Evolutionary conservation across 345 rosid species (phyloP).

Genomic region (Geranium rotundifolium): DNA sequence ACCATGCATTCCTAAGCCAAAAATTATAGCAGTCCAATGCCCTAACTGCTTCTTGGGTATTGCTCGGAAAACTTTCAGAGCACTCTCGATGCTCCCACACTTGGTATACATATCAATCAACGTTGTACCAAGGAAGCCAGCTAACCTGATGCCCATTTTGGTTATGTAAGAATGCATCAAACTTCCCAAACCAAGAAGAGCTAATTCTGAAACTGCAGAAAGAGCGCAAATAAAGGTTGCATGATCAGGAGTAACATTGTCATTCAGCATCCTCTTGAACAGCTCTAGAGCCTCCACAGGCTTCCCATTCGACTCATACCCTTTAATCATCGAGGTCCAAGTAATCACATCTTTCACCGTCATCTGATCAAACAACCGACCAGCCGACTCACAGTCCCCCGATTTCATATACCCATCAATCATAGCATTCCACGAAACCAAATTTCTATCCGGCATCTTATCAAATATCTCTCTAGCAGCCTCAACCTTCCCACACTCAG

Average conservation of each 20-base stretch:
- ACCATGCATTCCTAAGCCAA: slow-evolving; percentile 61
- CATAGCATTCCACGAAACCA: slow-evolving; percentile 37
- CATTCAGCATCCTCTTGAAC: slow-evolving; percentile 21
- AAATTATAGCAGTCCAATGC: slow-evolving; percentile 64
- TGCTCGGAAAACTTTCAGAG: slow-evolving; percentile 27
- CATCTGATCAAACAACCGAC: slow-evolving; percentile 24
- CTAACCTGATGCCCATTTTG: slow-evolving; percentile 28
- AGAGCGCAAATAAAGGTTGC: slow-evolving; percentile 42
- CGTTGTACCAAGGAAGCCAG: slow-evolving; percentile 42
- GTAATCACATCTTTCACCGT: slow-evolving; percentile 23
- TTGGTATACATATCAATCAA: slow-evolving; percentile 61
- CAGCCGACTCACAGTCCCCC: slow-evolving; percentile 20
- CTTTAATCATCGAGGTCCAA: slow-evolving; percentile 44
- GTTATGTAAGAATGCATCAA: slow-evolving; percentile 50
- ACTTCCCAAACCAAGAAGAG: slow-evolving; percentile 35
- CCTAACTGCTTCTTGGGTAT: slow-evolving; percentile 37
- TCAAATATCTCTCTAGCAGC: slow-evolving; percentile 35
- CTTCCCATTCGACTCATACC: slow-evolving; percentile 28
- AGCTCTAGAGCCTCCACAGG: slow-evolving; percentile 25
- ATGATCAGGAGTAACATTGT: slow-evolving; percentile 28
- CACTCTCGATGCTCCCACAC: slow-evolving; percentile 49
- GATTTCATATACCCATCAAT: slow-evolving; percentile 35
- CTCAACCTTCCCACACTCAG: slow-evolving; percentile 26
- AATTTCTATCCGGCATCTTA: slow-evolving; percentile 22
- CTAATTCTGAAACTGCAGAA: slow-evolving; percentile 44